These are phyloP conservation scores for Vitis vinifera DNA, from an alignment of 164 flowering plant genomes.

Conservation along the genomic window DNA sequence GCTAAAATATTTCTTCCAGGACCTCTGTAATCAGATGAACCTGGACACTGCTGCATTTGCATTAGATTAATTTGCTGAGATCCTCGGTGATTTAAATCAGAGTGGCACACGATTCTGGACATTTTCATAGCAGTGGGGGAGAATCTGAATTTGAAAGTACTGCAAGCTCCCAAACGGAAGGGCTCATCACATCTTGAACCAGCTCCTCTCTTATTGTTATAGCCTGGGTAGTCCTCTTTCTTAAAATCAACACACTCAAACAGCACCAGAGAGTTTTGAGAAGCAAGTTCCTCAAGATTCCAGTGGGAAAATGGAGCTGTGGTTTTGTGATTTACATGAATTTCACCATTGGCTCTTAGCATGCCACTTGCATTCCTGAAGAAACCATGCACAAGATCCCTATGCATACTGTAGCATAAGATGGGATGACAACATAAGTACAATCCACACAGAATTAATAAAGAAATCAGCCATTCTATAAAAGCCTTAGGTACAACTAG, in stretches of 20 bases:
- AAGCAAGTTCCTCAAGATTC: conserved; percentile 51
- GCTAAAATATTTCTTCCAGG: conserved; percentile 11
- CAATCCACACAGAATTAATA: too few species aligned
- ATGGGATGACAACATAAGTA: too few species aligned
- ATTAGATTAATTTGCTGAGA: neutral
- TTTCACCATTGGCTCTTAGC: conserved; percentile 53
- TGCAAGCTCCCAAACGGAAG: conserved; percentile 33
- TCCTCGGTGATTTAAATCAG: neutral
- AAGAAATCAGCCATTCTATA: too few species aligned
- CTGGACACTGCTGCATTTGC: neutral
- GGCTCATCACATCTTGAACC: conserved; percentile 21
- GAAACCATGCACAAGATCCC: conserved; percentile 39
- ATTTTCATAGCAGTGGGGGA: neutral
- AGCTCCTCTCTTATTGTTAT: conserved; percentile 44
- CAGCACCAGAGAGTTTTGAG: conserved; percentile 17
- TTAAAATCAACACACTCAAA: conserved; percentile 28
- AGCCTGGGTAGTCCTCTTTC: conserved; percentile 40
- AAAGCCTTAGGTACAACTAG: too few species aligned
- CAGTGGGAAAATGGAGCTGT: conserved; percentile 39
- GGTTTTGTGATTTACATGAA: conserved; percentile 63
- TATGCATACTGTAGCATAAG: conserved; percentile 14
- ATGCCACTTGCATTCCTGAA: conserved; percentile 45
- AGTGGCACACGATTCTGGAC: neutral
- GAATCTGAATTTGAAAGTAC: conserved; percentile 33
- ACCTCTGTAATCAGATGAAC: neutral